Percentiles rank a stretch among this genome's conserved stretches.
Evolutionary conservation across 176 grass and related monocot species (phyloP).

Genomic region (barley (Hordeum vulgare)): DNA sequence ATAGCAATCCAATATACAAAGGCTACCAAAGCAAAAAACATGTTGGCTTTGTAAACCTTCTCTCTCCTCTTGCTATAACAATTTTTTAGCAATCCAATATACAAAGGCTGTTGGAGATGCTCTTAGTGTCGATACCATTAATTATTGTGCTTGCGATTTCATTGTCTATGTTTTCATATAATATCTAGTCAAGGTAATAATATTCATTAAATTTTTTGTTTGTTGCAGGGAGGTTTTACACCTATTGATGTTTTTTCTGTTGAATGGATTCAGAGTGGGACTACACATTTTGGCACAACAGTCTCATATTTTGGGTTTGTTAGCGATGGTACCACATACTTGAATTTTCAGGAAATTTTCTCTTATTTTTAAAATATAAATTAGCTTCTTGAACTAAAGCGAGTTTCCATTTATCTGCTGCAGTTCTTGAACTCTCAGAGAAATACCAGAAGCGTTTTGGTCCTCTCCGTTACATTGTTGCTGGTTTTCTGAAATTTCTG

Average conservation of each 20-base stretch:
- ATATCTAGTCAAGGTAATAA: not conserved
- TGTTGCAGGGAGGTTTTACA: slow-evolving; percentile 77
- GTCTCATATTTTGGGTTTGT: slow-evolving; percentile 98
- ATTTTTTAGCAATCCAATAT: too few species aligned
- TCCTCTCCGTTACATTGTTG: slow-evolving; percentile 90
- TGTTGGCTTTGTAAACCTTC: too few species aligned
- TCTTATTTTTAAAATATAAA: slow-evolving; percentile 8
- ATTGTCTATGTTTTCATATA: slow-evolving; percentile 1
- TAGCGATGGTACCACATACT: slow-evolving; percentile 75
- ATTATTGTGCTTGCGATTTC: not conserved
- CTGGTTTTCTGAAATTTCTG: slow-evolving; percentile 95
- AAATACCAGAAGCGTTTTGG: slow-evolving; percentile 95
- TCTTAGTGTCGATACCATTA: not conserved
- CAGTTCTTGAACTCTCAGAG: slow-evolving; percentile 94
- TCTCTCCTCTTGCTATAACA: too few species aligned
- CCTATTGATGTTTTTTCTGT: slow-evolving; percentile 92
- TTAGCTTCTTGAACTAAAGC: slow-evolving; percentile 31
- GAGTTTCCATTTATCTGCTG: slow-evolving; percentile 31
- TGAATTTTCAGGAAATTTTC: not conserved
- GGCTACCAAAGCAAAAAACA: too few species aligned
- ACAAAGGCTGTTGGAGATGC: too few species aligned
- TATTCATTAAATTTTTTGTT: slow-evolving; percentile 11
- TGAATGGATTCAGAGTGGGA: slow-evolving; percentile 89
- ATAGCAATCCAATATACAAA: too few species aligned
- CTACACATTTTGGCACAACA: slow-evolving; percentile 84